These are phyloP conservation scores for Salisapilia sapeloensis DNA, from an alignment of 352 stramenopile genomes.

Conservation along the genomic window DNA sequence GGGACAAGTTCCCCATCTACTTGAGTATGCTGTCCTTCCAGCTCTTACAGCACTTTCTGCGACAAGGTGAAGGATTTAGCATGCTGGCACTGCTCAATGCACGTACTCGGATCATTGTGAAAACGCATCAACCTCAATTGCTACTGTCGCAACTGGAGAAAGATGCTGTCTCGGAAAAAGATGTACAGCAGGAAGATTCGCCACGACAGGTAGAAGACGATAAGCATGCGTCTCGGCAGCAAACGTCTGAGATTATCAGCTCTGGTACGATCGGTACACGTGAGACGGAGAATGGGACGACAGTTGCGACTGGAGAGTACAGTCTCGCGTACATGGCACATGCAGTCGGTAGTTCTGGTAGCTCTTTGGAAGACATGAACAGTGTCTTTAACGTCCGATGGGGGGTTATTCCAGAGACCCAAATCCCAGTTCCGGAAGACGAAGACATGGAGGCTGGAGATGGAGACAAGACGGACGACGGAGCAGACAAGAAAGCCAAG, in stretches of 20 bases:
- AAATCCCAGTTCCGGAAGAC: conserved; percentile 14
- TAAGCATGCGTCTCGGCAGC: too few species aligned
- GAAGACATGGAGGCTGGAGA: conserved; percentile 10
- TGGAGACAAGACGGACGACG: conserved; percentile 29
- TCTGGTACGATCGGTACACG: too few species aligned
- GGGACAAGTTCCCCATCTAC: conserved; percentile 73
- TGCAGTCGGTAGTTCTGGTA: conserved; percentile 12
- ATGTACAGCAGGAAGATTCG: conserved; percentile 25
- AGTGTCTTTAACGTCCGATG: conserved; percentile 47
- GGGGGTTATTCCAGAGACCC: conserved; percentile 45
- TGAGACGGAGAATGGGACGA: conserved; percentile 49
- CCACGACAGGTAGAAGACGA: too few species aligned
- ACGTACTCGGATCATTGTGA: conserved; percentile 57
- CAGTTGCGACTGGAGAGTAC: conserved; percentile 41
- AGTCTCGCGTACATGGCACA: conserved; percentile 63
- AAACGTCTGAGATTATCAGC: too few species aligned
- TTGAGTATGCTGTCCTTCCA: conserved; percentile 73
- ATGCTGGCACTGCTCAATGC: conserved; percentile 64
- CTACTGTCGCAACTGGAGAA: conserved; percentile 50
- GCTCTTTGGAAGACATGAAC: conserved; percentile 46
- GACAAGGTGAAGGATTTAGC: conserved; percentile 58
- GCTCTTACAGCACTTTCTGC: conserved; percentile 64
- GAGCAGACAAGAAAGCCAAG: conserved; percentile 19
- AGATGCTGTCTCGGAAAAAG: conserved; percentile 37
- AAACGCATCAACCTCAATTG: conserved; percentile 49